phyloP scores from a whole-genome alignment of 179 eudicot genomes.

The Silene coronaria region DNA sequence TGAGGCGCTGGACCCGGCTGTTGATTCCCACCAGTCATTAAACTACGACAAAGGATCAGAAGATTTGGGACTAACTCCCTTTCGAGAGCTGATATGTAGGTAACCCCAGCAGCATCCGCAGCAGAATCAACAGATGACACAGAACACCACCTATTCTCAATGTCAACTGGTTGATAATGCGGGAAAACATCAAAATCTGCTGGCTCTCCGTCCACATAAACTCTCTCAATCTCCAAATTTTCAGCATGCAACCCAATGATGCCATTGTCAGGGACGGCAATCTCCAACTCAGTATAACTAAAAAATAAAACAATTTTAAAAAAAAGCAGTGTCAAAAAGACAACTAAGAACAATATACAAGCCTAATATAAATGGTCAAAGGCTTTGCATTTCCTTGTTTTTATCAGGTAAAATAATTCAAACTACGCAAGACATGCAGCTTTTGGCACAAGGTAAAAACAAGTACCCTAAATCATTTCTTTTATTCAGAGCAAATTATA shows the following conservation, averaged over 20 bases:
- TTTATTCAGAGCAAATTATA: not conserved
- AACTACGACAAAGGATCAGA: constrained; percentile 73
- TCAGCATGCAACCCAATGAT: constrained; percentile 89
- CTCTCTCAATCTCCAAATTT: constrained; percentile 82
- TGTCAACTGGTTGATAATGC: constrained; percentile 69
- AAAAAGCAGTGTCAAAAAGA: constrained; percentile 1
- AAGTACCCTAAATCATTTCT: not conserved
- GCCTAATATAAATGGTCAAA: not conserved
- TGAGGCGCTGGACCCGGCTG: constrained; percentile 31
- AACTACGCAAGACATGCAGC: not conserved
- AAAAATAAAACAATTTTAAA: not conserved
- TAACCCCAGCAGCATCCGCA: constrained; percentile 97
- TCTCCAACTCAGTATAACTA: constrained; percentile 83
- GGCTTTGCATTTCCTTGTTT: not conserved
- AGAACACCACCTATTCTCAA: constrained; percentile 87
- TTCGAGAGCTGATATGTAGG: constrained; percentile 78
- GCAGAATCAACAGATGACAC: constrained; percentile 93
- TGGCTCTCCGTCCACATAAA: constrained; percentile 76
- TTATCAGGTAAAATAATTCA: not conserved
- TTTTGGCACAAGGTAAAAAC: not conserved
- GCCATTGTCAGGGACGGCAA: constrained; percentile 74
- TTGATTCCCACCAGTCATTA: constrained; percentile 32
- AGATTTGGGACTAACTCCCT: constrained; percentile 90
- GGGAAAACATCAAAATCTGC: constrained; percentile 87
- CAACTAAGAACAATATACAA: not conserved